Evolutionary conservation across 1,284 basidiomycete genomes (phyloP), one percentile per base, ranked within the genome.

Genomic region (Apiotrichum gracile): DNA sequence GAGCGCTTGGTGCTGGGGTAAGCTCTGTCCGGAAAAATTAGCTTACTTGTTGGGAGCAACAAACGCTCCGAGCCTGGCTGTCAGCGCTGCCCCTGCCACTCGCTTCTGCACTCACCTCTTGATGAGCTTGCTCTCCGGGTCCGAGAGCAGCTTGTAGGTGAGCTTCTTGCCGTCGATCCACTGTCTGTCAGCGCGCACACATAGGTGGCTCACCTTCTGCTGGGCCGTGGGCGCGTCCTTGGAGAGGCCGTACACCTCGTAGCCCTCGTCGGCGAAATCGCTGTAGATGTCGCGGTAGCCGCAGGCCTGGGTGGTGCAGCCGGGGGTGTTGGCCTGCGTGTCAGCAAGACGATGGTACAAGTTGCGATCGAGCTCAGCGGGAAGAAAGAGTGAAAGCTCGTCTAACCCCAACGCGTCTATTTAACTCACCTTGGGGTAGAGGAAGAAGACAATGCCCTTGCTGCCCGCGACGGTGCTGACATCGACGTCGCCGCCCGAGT

Each of bases 291-390:
- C 91, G 33, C 91, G 82, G 79, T 86, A 93, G 5, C 85, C 87
- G 69, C 91, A 93, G 0, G 91, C 91, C 72, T 94, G 91, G 34
- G 77, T 85, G 3, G 89, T 92, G 76, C 90, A 92, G 34, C 89
- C 88, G 45, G 86, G 66, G 2, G 66, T 66, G 55, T 69, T 66
- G 13, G 88, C 90, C 65, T 66, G 33, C n/a, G n/a, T n/a, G 35
- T n/a, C n/a, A n/a, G n/a, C n/a, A n/a, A n/a, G n/a, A n/a, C n/a
- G n/a, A n/a, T n/a, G n/a, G n/a, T n/a, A n/a, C n/a, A n/a, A n/a
- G n/a, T n/a, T n/a, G 35, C 19, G 35, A 7, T 17, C 7, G n/a
- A 7, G n/a, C 8, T 37, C n/a, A 8, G 14, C 16, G 33, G 33
- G 33, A 34, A 37, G 35, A 19, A 13, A 19, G 35, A 16, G 33